Evolutionary conservation across 345 rosid species (phyloP).

Genomic region (Lenwebbia sp.): DNA sequence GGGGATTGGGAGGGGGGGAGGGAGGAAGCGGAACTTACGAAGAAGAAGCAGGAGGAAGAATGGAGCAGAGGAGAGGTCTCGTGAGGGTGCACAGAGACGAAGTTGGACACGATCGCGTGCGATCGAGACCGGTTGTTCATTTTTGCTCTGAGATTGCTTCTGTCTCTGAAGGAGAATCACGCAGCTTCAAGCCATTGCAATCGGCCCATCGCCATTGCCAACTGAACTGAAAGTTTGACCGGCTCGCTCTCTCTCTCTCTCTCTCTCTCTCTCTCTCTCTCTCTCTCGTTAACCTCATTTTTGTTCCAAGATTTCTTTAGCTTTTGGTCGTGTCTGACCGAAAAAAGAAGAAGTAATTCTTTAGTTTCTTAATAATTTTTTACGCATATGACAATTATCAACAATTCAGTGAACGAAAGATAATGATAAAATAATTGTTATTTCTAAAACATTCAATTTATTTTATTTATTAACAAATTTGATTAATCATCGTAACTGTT

Average conservation of each 20-base stretch:
- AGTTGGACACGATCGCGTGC: conserved; percentile 37
- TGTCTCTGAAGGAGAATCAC: background rate
- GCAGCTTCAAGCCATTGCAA: background rate
- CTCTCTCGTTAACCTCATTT: background rate
- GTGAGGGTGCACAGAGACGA: conserved; percentile 73
- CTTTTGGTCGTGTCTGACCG: background rate
- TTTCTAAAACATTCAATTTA: background rate
- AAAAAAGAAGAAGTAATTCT: too few species aligned
- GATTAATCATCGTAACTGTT: background rate
- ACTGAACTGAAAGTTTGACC: background rate
- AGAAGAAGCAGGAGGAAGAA: conserved; percentile 85
- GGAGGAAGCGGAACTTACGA: conserved; percentile 28
- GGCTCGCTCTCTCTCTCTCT: background rate
- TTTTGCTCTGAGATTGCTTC: background rate
- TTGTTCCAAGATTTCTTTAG: background rate
- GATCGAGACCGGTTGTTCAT: conserved; percentile 28
- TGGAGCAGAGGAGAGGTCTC: conserved; percentile 67
- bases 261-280: background rate
- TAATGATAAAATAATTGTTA: background rate
- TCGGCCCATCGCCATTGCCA: background rate
- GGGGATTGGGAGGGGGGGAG: background rate
- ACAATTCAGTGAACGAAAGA: background rate
- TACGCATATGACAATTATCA: fast-evolving
- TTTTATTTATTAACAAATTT: background rate
- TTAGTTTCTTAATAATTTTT: background rate